These are phyloP conservation scores for Monosporascus ibericus DNA, from an alignment of 2,329 filamentous ascomycete species.

Conservation along the genomic window DNA sequence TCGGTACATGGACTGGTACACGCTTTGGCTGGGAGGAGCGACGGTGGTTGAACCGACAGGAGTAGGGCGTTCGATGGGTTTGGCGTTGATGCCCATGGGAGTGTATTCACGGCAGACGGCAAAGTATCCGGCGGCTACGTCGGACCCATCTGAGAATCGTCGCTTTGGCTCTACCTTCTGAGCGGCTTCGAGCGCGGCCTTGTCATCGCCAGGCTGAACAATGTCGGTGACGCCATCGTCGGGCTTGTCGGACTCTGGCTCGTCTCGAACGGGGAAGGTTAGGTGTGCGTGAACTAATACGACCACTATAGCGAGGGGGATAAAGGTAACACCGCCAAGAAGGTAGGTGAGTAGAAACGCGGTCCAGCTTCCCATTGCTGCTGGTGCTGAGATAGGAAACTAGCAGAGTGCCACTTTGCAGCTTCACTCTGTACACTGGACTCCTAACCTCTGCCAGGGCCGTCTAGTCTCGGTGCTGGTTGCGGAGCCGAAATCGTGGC, in stretches of 20 bases:
- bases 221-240: conserved; percentile 34
- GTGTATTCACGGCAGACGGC: conserved; percentile 92
- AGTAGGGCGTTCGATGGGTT: conserved; percentile 80
- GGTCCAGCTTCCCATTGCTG: conserved; percentile 45
- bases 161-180: conserved; percentile 58
- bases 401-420: conserved; percentile 11
- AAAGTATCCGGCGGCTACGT: conserved; percentile 87
- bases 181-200: conserved; percentile 54
- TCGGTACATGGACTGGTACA: conserved; percentile 97
- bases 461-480: background rate
- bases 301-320: conserved; percentile 62
- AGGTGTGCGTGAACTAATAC: conserved; percentile 63
- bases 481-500: background rate
- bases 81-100: conserved; percentile 85
- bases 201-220: conserved; percentile 58
- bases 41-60: conserved; percentile 71
- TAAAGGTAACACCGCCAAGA: conserved; percentile 80
- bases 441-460: background rate
- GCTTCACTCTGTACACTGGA: background rate
- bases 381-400: conserved; percentile 6
- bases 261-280: conserved; percentile 52
- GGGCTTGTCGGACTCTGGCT: conserved; percentile 24
- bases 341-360: conserved; percentile 70
- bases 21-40: conserved; percentile 77
- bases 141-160: conserved; percentile 53